Conservation (phyloP, 192 early-diverging fungal genomes). For the Piromyces sp. region DNA sequence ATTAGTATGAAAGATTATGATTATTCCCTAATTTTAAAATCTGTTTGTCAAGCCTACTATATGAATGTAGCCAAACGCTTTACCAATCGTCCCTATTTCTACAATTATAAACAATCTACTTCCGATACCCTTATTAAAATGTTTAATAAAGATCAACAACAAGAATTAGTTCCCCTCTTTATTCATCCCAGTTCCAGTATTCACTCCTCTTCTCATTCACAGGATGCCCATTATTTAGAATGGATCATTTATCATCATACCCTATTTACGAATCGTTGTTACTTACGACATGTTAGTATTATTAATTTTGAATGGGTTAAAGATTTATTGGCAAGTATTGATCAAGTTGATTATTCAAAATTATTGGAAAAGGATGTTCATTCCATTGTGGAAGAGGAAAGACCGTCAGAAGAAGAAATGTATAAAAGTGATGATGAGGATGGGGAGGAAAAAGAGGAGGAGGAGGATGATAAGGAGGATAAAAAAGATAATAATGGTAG, state of each 20-base stretch:
- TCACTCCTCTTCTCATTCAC: background rate
- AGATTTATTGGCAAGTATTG: background rate
- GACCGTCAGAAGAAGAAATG: background rate
- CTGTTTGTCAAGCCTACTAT: background rate
- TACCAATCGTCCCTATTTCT: background rate
- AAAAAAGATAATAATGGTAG: no score
- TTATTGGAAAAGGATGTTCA: background rate
- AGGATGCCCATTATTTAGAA: background rate
- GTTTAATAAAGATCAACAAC: background rate
- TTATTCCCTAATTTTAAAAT: background rate
- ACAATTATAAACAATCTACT: background rate
- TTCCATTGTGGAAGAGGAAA: background rate
- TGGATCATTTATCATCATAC: background rate
- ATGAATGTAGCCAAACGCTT: background rate
- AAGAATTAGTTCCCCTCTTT: background rate
- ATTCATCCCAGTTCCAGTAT: background rate
- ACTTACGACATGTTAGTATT: background rate
- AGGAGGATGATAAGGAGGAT: no score
- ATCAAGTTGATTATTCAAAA: background rate
- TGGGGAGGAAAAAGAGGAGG: background rate
- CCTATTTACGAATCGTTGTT: background rate
- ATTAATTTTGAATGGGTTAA: background rate
- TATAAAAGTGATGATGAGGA: background rate
- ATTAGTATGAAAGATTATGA: background rate
- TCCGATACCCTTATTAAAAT: background rate